Conservation (phyloP, 2,329 filamentous ascomycete species). For the Venturia nashicola region DNA sequence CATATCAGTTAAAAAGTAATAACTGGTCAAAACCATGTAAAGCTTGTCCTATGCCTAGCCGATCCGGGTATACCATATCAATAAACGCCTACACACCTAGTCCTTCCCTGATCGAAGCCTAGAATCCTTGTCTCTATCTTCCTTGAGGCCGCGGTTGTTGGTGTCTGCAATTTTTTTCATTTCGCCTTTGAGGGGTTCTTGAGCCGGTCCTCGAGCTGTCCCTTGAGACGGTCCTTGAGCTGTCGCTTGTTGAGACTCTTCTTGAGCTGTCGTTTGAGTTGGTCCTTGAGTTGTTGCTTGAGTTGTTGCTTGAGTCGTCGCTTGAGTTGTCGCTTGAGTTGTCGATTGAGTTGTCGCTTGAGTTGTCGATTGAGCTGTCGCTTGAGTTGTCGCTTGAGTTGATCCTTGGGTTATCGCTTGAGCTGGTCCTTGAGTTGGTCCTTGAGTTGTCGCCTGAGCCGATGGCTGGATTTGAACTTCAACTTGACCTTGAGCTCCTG, state of each 20-base stretch:
- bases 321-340: neutral
- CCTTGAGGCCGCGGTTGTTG: neutral
- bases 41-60: neutral
- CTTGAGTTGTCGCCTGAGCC: neutral
- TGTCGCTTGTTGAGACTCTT: neutral
- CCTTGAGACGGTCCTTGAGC: neutral
- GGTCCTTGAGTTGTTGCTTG: neutral
- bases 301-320: neutral
- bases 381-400: neutral
- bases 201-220: neutral
- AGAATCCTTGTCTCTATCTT: neutral
- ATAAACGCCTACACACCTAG: neutral
- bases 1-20: neutral
- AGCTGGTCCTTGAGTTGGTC: neutral
- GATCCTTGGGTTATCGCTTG: neutral
- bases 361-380: neutral
- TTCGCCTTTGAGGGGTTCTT: neutral
- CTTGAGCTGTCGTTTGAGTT: neutral
- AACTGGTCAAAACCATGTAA: neutral
- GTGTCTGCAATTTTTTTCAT: neutral
- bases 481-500: neutral
- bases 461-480: no score
- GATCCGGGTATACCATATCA: neutral
- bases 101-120: neutral
- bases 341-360: neutral